Evolutionary conservation across 176 grass and related monocot genomes (phyloP), one percentile per base, ranked within the genome.

Genomic region (Phragmites australis): DNA sequence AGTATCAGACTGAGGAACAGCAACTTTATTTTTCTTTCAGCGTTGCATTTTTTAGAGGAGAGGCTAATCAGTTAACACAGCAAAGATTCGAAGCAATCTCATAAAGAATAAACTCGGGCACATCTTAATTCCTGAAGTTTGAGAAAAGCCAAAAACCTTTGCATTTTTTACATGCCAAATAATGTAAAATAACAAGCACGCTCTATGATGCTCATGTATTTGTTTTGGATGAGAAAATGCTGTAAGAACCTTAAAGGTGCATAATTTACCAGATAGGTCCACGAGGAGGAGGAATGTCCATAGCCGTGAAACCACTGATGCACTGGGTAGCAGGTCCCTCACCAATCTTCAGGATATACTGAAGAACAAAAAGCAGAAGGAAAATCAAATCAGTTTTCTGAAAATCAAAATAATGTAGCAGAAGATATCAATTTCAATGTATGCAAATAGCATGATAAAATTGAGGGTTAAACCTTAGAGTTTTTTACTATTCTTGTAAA

Each of bases 241-340:
- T 65, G 13, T 5, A 7, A 78, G 7, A 17, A 61, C 14, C 34
- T 11, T 8, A 67, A 21, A 45, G 21, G 70, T 47, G 56, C 14
- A 34, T 73, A 70, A 26, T 56, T 76, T 96, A 97, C 91, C 94
- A 94, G 62, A 97, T 77, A 44, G 92, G 94, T 1, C 94, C 94
- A 44, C 83, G 89, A 49, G 94, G 92, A 82, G 83, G 92, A 51
- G 94, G 87, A 37, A 94, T 52, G 67, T 94, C 90, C 83, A 94
- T 88, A 62, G 94, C 89, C 54, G 92, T 89, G 74, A 97, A 92
- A 68, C 90, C 94, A 31, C 92, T 97, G 46, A 97, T 94, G 83
- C 94, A 97, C 72, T 92, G 89, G 32, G 74, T 68, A 40, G 71
- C 49, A 70, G 63, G 15, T 17, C 90, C 92, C 31, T 90, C 85